Base-by-base conservation (phyloP, 164 flowering plant genomes). In the Vitis amurensis region DNA sequence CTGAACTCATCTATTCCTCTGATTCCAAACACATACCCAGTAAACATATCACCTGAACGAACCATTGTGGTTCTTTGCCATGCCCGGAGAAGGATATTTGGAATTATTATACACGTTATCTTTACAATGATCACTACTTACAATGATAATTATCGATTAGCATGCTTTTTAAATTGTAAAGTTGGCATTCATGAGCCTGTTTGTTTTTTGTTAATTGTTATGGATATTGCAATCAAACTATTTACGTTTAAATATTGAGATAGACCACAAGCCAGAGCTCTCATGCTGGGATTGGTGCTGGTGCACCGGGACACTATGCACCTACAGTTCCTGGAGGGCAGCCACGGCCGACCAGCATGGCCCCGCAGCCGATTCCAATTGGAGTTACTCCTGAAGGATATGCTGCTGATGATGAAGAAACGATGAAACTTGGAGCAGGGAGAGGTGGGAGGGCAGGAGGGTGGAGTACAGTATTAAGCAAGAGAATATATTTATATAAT, bases 361-460 rank as follows among this genome's bases (percentile, higher is more conserved):
- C 77, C 52, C 84, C 86, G 17, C 93, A 92, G 70, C 95, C 97
- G 5, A 51, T 82, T 14, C 92, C 94, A 2, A 53, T 91, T 55
- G 92, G 85, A 16, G 74, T 83, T 50, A 86, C 85, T 15, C 71
- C 9, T 19, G 91, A 88, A 0, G 85, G 80, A 27, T 79, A 78
- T 74, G 73, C 76, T 10, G 57, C 59, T 13, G 91, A 85, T 49
- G 92, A 90, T 73, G 94, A 91, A 68, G 94, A 87, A 74, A 85
- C 77, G 77, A 78, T 85, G 84, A 89, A 77, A 74, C 87, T 89
- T 11, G 75, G 86, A 61, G 90, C 90, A 50, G 94, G 91, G 79
- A 89, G 88, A 76, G 92, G 87, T 15, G 87, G 81, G 23, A 84
- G 81, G 67, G 97, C 96, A 1, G 99, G 97, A 23, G 99, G 98